phyloP scores from a whole-genome alignment of 2,329 filamentous ascomycete species.

The Talaromyces sp. region DNA sequence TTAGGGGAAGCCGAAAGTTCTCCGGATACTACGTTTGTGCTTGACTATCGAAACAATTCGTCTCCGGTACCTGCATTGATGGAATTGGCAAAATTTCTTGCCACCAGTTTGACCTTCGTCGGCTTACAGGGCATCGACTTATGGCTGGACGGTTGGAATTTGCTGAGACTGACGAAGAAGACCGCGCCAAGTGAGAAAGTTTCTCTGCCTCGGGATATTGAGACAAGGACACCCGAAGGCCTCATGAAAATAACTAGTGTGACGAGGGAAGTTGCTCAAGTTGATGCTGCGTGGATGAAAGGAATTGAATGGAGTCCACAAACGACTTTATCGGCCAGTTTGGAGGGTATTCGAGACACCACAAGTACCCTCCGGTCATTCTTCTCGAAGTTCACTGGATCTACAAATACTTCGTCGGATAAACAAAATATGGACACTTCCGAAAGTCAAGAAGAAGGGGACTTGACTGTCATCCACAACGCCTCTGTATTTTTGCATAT shows the following conservation, averaged over 20 bases:
- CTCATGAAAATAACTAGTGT: constrained; percentile 83
- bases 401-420: constrained; percentile 47
- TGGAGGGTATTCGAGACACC: constrained; percentile 37
- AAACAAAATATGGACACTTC: constrained; percentile 46
- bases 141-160: constrained; percentile 80
- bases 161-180: constrained; percentile 78
- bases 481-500: constrained; percentile 86
- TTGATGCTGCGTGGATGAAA: constrained; percentile 85
- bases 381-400: constrained; percentile 70
- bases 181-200: constrained; percentile 71
- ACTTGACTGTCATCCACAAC: constrained; percentile 65
- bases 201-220: constrained; percentile 70
- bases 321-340: constrained; percentile 28
- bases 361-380: constrained; percentile 68
- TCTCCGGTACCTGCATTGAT: constrained; percentile 82
- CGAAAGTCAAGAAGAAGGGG: constrained; percentile 64
- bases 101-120: constrained; percentile 94
- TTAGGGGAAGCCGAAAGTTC: constrained; percentile 64
- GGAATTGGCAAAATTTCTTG: constrained; percentile 84
- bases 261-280: constrained; percentile 81
- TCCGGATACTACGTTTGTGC: constrained; percentile 80
- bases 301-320: constrained; percentile 78
- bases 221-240: constrained; percentile 77
- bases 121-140: constrained; percentile 82
- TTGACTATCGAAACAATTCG: constrained; percentile 87